phyloP scores from a whole-genome alignment of 2,329 filamentous ascomycete species.

The Chaetomium strumarium region DNA sequence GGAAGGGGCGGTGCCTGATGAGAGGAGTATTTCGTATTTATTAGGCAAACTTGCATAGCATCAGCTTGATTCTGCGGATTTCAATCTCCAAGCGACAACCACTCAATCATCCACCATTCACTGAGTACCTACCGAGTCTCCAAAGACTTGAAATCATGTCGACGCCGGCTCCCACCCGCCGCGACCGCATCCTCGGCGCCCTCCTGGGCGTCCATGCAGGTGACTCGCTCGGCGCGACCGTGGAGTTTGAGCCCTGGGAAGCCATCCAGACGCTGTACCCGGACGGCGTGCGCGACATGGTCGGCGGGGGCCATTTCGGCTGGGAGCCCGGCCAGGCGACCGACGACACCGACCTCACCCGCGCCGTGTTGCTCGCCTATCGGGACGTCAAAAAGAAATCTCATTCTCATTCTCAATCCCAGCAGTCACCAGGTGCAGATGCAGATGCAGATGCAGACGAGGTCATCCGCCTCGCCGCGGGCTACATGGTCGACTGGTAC shows the following conservation, averaged over 20 bases:
- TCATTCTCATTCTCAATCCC: no score
- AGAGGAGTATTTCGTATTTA: no score
- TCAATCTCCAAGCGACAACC: no score
- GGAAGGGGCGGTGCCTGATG: no score
- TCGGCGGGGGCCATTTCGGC: constrained; percentile 39
- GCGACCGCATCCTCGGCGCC: constrained; percentile 35
- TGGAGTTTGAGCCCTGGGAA: constrained; percentile 37
- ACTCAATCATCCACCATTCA: no score
- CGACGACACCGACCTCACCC: constrained; percentile 44
- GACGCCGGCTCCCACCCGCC: constrained; percentile 1
- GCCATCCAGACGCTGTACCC: constrained; percentile 32
- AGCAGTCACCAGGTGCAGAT: no score
- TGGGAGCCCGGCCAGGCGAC: constrained; percentile 42
- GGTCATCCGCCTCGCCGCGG: constrained; percentile 32
- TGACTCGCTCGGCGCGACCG: constrained; percentile 41
- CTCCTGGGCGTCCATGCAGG: constrained; percentile 42
- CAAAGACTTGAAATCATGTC: not conserved
- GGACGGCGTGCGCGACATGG: constrained; percentile 35
- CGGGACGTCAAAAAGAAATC: constrained; percentile 23
- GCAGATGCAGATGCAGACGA: no score
- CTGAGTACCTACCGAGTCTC: no score
- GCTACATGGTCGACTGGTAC: constrained; percentile 38
- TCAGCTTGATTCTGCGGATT: no score
- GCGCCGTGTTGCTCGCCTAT: constrained; percentile 41
- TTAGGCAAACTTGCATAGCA: no score